phyloP scores from a whole-genome alignment of 1,284 basidiomycete genomes.

The Trichosporon ovoides region DNA sequence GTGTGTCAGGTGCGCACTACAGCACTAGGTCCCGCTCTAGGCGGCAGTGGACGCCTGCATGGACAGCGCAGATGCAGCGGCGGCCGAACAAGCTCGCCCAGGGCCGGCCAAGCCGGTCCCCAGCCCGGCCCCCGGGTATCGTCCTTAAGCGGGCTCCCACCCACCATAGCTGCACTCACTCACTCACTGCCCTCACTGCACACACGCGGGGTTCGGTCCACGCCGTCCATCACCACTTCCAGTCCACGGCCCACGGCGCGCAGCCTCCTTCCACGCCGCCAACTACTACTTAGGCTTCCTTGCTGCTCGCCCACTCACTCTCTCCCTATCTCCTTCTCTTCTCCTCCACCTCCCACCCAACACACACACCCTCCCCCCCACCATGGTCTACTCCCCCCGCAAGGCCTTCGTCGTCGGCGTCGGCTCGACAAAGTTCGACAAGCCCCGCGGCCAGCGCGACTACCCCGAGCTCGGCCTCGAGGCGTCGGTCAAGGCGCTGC shows the following conservation, averaged over 20 bases:
- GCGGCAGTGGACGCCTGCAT: too few relatives aligned
- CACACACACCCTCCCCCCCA: background rate
- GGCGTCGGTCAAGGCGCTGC: constrained; percentile 22
- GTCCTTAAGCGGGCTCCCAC: background rate
- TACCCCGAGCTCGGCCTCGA: constrained; percentile 22
- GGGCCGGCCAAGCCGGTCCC: too few relatives aligned
- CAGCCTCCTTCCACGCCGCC: background rate
- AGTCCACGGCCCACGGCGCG: background rate
- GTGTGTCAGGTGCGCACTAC: too few relatives aligned
- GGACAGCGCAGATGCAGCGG: too few relatives aligned
- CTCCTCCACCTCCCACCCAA: background rate
- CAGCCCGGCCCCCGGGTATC: background rate
- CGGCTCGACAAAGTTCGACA: constrained; percentile 26
- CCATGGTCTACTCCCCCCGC: constrained; percentile 17
- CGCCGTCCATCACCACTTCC: too few relatives aligned
- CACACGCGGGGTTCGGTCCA: too few relatives aligned
- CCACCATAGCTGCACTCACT: too few relatives aligned
- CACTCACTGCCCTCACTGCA: too few relatives aligned
- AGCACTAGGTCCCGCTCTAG: too few relatives aligned
- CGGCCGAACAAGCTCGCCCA: too few relatives aligned
- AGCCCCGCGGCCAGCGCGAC: constrained; percentile 22
- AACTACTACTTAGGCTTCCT: background rate
- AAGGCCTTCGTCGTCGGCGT: constrained; percentile 22
- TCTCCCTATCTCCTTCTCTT: background rate
- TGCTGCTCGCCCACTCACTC: too few relatives aligned